Conservation (phyloP, 2,329 filamentous ascomycete genomes). For the Escovopsis sp. region DNA sequence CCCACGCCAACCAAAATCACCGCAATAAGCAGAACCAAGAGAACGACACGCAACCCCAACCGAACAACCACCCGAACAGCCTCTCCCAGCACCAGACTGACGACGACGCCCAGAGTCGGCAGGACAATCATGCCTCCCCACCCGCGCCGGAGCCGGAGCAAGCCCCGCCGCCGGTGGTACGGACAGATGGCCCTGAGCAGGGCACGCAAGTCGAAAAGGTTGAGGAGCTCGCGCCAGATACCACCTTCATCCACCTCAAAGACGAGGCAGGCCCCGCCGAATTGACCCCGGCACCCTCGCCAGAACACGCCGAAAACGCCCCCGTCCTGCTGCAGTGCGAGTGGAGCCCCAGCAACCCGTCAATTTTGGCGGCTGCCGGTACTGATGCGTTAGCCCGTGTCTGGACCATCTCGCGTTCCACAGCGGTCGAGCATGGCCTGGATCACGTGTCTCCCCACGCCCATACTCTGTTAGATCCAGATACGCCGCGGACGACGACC, state of each 20-base stretch:
- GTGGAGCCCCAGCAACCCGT: constrained; percentile 52
- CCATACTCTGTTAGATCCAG: constrained; percentile 35
- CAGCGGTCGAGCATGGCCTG: constrained; percentile 24
- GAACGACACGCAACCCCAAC: background rate
- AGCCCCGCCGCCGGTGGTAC: constrained; percentile 34
- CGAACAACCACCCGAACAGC: constrained; percentile 3
- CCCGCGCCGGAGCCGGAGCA: constrained; percentile 47
- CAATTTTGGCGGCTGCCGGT: constrained; percentile 51
- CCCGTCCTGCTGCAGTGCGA: constrained; percentile 53
- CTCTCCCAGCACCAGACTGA: constrained; percentile 19
- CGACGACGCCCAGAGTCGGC: constrained; percentile 18
- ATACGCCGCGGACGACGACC: constrained; percentile 34
- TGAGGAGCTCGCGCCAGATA: constrained; percentile 42
- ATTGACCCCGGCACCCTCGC: constrained; percentile 22
- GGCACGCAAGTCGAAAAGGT: constrained; percentile 52
- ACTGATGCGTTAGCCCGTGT: constrained; percentile 56
- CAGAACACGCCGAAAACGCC: constrained; percentile 32
- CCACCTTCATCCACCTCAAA: constrained; percentile 44
- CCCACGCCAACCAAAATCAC: constrained; percentile 36
- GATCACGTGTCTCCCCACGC: constrained; percentile 27
- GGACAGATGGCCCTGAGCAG: constrained; percentile 47
- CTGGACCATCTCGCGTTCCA: constrained; percentile 47
- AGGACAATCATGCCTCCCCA: constrained; percentile 47
- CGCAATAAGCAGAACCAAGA: constrained; percentile 34
- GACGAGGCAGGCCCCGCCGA: constrained; percentile 25